Percentiles rank a stretch among this genome's conserved stretches.
These are phyloP conservation scores for Tetrahymena thermophila DNA, from an alignment of 73 alveolate species.

Conservation along the genomic window DNA sequence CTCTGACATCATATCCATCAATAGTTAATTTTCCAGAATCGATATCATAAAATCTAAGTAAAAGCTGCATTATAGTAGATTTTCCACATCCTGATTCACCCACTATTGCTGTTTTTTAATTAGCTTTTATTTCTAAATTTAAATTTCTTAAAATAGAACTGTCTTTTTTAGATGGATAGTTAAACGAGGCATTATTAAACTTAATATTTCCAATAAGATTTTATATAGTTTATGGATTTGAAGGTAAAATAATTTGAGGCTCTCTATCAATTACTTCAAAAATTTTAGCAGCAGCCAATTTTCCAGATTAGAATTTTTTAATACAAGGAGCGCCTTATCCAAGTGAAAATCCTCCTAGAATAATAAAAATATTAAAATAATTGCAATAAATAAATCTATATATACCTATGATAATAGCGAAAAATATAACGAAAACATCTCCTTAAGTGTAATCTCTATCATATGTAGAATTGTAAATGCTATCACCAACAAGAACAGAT, in stretches of 20 bases:
- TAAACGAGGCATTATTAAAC: conserved; percentile 48
- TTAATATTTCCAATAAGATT: conserved; percentile 46
- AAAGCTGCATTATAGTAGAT: conserved; percentile 52
- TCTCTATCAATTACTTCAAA: conserved; percentile 51
- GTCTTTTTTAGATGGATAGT: conserved; percentile 60
- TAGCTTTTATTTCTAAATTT: conserved; percentile 41
- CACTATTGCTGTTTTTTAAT: conserved; percentile 70
- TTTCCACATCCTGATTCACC: conserved; percentile 77
- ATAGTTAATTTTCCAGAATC: conserved; percentile 45
- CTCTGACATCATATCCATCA: conserved; percentile 42
- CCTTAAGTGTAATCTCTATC: conserved; percentile 59
- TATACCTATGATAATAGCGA: conserved; percentile 65
- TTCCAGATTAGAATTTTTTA: conserved; percentile 59
- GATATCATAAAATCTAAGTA: conserved; percentile 65
- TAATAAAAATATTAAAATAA: background rate
- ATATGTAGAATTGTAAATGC: background rate
- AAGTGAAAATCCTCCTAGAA: conserved; percentile 34
- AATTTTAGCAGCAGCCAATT: conserved; percentile 52
- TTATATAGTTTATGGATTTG: background rate
- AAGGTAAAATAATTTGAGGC: conserved; percentile 37
- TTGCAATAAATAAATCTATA: background rate
- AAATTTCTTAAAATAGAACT: conserved; percentile 31
- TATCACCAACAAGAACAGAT: conserved; percentile 4
- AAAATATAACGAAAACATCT: conserved; percentile 57
- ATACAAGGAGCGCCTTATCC: conserved; percentile 66